Percentiles rank a stretch among this genome's conserved stretches.
These are phyloP conservation scores for Rhododendron mucronatum DNA, from an alignment of 148 eudicot genomes.

Conservation along the genomic window DNA sequence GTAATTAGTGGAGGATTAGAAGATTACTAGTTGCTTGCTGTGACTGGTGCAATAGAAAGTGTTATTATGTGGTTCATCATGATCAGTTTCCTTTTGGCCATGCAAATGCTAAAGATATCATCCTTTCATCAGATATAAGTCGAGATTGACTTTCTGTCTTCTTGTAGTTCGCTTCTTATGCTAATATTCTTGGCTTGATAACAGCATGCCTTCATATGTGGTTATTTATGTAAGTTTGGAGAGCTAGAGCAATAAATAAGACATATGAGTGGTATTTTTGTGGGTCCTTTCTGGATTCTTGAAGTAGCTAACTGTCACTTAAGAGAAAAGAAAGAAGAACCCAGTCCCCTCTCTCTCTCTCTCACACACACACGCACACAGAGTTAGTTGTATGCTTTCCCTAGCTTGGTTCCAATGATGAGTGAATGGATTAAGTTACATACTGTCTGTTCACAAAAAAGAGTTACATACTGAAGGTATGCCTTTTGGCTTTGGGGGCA, in stretches of 20 bases:
- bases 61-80: background rate
- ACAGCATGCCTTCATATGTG: background rate
- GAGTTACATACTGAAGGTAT: background rate
- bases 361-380: too few species aligned
- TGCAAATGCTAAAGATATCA: background rate
- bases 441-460: too few species aligned
- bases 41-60: background rate
- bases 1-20: background rate
- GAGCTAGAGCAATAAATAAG: background rate
- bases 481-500: background rate
- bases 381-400: background rate
- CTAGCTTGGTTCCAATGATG: background rate
- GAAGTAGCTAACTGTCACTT: background rate
- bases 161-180: background rate
- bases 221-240: background rate
- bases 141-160: background rate
- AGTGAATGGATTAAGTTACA: background rate
- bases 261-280: background rate
- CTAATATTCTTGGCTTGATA: background rate
- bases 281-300: background rate
- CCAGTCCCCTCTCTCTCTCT: background rate
- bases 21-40: background rate
- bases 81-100: background rate
- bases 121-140: background rate
- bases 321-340: background rate